Evolutionary conservation across 441 rosid species (phyloP).

Genomic region (Raphanus hybrid): DNA sequence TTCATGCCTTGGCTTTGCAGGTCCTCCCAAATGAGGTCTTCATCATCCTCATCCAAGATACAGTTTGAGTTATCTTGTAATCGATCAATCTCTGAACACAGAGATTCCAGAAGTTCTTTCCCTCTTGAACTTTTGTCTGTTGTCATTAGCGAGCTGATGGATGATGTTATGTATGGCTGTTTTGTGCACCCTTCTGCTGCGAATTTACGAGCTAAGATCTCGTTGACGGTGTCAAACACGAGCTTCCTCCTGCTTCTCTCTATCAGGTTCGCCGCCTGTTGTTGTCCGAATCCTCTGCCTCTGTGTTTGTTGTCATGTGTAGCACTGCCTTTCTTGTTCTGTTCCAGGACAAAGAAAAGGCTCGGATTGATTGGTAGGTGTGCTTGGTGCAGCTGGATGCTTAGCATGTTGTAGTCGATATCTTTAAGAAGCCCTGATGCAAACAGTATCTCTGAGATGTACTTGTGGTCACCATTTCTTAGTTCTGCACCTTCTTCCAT

Average conservation of each 20-base stretch:
- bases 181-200: slow-evolving; percentile 16
- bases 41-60: slow-evolving; percentile 59
- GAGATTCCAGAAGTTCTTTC: too few relatives aligned
- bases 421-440: slow-evolving; percentile 71
- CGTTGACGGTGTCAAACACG: slow-evolving; percentile 75
- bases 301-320: slow-evolving; percentile 43
- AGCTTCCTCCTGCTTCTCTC: slow-evolving; percentile 69
- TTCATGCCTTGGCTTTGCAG: slow-evolving; percentile 53
- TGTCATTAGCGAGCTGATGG: too few relatives aligned
- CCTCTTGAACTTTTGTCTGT: too few relatives aligned
- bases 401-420: slow-evolving; percentile 50
- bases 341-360: too few relatives aligned
- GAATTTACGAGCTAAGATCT: slow-evolving; percentile 62
- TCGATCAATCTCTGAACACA: too few relatives aligned
- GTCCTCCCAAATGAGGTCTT: slow-evolving; percentile 61
- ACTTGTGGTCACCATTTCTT: slow-evolving; percentile 67
- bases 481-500: slow-evolving; percentile 41
- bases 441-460: slow-evolving; percentile 67
- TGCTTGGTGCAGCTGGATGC: slow-evolving; percentile 56
- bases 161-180: too few relatives aligned
- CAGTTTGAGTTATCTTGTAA: slow-evolving; percentile 29
- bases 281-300: slow-evolving; percentile 39
- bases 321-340: slow-evolving; percentile 3
- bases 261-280: slow-evolving; percentile 36
- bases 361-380: too few relatives aligned